Evolutionary conservation across 2,329 filamentous ascomycete genomes (phyloP), one percentile per base, ranked within the genome.

Genomic region (Ophiostoma sp.): DNA sequence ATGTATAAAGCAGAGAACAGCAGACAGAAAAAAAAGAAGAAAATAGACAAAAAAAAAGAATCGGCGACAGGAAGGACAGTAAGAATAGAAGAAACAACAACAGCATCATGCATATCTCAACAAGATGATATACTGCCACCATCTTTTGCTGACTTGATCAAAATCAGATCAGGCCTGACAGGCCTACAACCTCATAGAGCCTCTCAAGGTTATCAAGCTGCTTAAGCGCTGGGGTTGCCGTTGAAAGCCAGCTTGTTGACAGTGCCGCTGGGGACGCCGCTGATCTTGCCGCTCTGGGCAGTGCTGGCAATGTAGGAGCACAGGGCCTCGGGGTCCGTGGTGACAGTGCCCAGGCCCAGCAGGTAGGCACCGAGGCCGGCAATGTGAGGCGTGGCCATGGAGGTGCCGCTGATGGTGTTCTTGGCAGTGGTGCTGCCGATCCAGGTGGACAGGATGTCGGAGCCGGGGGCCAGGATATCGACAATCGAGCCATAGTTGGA

Each of bases 401-500:
- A 99, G 75, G 95, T 99, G 81, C 95, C 95, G 64, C 94, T 98
- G 84, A 99, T 99, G 83, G 93, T 97, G 89, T 99, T 99, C 84
- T 93, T 88, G 78, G 94, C 94, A 78, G 94, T 90, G 82, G 95
- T 91, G 88, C 90, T 94, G 79, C 95, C 95, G 77, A 96, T 97
- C 95, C 95, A 99, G 80, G 95, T 98, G 74, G 95, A 99, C 77
- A 92, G 88, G 77, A 99, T 97, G 89, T 93, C 97, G 77, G 97
- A 87, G 78, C 95, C 95, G 72, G 95, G 95, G 74, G 94, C 95
- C 78, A 99, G 99, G 86, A 99, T 97, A 82, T 99, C 95, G 80
- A 94, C 97, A 87, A 95, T 99, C 87, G 94, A 95, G 81, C 95
- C 95, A 81, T 89, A 98, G 91, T 99, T 99, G 88, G 96, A 99